These are phyloP conservation scores for Clarireedia homoeocarpa DNA, from an alignment of 2,329 filamentous ascomycete species.

Conservation along the genomic window DNA sequence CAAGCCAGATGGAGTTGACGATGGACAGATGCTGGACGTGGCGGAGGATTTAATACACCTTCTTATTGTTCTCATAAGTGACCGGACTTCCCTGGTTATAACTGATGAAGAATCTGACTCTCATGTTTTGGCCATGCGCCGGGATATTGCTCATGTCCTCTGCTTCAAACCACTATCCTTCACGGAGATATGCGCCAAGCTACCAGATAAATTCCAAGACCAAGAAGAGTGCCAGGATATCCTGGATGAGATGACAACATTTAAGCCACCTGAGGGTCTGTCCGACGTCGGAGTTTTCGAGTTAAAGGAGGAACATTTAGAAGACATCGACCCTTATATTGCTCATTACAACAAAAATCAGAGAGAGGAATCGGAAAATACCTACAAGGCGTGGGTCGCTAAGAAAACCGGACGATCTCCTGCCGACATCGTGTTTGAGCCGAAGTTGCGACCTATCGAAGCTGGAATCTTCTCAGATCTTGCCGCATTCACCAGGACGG, in stretches of 20 bases:
- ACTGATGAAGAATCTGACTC: conserved; percentile 57
- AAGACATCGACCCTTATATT: conserved; percentile 89
- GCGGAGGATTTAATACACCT: conserved; percentile 95
- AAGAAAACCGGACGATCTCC: conserved; percentile 75
- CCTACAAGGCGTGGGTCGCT: conserved; percentile 80
- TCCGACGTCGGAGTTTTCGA: conserved; percentile 93
- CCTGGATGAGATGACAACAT: conserved; percentile 79
- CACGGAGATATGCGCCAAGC: conserved; percentile 77
- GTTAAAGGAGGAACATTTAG: conserved; percentile 75
- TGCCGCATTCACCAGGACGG: conserved; percentile 71
- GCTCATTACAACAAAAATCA: conserved; percentile 97
- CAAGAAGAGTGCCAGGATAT: conserved; percentile 81
- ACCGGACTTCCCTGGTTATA: conserved; percentile 72
- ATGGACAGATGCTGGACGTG: conserved; percentile 81
- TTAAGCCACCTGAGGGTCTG: conserved; percentile 82
- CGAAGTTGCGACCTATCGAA: conserved; percentile 67
- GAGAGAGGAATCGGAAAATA: conserved; percentile 85
- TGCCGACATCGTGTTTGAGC: conserved; percentile 86
- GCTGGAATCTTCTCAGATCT: conserved; percentile 72
- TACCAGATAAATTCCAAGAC: conserved; percentile 85
- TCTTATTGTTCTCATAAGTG: conserved; percentile 82
- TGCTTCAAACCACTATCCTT: conserved; percentile 96
- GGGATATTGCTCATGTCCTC: conserved; percentile 86
- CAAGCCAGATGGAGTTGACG: conserved; percentile 70
- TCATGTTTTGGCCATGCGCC: conserved; percentile 64